Evolutionary conservation across 2,329 filamentous ascomycete species (phyloP).

Genomic region (Colletotrichum sidae): DNA sequence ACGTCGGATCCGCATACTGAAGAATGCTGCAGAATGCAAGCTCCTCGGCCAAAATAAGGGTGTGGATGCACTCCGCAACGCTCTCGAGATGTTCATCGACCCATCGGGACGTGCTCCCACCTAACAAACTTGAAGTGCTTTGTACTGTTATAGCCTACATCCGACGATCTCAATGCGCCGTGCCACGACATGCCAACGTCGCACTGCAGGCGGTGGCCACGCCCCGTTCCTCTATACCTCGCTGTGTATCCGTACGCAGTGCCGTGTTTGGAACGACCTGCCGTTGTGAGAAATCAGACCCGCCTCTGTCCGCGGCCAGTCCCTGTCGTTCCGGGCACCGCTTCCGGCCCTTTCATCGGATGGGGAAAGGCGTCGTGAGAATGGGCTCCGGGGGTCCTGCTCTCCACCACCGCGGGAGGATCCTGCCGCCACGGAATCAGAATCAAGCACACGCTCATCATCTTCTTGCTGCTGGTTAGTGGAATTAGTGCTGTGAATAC

Average conservation of each 20-base stretch:
- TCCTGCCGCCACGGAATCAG: conserved; percentile 29
- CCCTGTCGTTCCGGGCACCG: conserved; percentile 15
- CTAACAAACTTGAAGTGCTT: conserved; percentile 10
- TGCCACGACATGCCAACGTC: conserved; percentile 27
- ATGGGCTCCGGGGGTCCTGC: background rate
- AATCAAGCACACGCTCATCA: background rate
- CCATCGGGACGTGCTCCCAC: background rate
- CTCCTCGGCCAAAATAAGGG: too few relatives aligned
- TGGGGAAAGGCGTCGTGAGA: conserved; percentile 21
- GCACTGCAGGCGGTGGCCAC: conserved; percentile 10
- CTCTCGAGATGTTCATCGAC: too few relatives aligned
- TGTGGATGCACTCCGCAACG: conserved; percentile 30
- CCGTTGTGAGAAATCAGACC: conserved; percentile 26
- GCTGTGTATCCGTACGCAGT: background rate
- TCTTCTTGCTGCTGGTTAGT: background rate
- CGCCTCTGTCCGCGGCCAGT: conserved; percentile 12
- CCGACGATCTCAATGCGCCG: conserved; percentile 30
- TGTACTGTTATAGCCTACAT: background rate
- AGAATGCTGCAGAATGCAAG: too few relatives aligned
- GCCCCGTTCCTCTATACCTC: background rate
- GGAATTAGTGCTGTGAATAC: too few relatives aligned
- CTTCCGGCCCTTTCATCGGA: conserved; percentile 8
- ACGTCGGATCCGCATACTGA: too few relatives aligned
- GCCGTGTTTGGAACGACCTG: conserved; percentile 29
- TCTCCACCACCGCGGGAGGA: conserved; percentile 30